Base-by-base conservation (phyloP, 2,329 filamentous ascomycete species). In the Paecilomyces formosus region DNA sequence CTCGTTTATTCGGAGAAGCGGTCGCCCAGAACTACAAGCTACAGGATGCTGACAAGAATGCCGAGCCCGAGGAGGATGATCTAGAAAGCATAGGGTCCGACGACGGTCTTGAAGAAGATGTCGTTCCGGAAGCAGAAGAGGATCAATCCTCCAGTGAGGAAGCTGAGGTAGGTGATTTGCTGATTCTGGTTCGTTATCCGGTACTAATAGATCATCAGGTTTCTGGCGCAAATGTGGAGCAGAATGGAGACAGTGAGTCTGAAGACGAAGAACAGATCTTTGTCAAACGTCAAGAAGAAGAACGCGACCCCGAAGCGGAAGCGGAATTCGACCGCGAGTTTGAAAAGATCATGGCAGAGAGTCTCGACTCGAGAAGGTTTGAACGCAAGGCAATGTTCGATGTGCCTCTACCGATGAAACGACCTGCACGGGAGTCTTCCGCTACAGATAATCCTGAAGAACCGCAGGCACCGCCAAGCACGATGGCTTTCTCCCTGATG, bases 261-360 rank as follows among this genome's bases (percentile, higher is more conserved):
- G 88, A 90, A 60, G 86, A 89, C 60, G 92, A 97, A 63, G 92
- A 97, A 71, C 86, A 89, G 24, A 96, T 97, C 65, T 84, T 97
- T 51, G 93, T 99, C 54, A 95, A 91, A 52, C 87, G 92, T 60
- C 88, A 93, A 68, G 90, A 96, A 72, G 91, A 97, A 71, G 85
- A 93, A 66, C 83, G 92, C 58, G 92, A 99, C 64, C 92, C 93
- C 0, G 92, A 97, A 76, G 91, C 88, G 49, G 94, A 99, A 69
- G 94, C 93, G 6, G 94, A 99, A 50, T 99, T 99, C 71, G 95
- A 99, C 70, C 90, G 93, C 66, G 94, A 97, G 75, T 94, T 96
- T 73, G 92, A 94, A 39, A 97, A 96, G 75, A 89, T 99, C 85
- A 97, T 99, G 93, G 85, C 92, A 55, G 94, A 99, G 74, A 97